Conservation (phyloP, 352 stramenopile species). For the Pythium phragmiticola region DNA sequence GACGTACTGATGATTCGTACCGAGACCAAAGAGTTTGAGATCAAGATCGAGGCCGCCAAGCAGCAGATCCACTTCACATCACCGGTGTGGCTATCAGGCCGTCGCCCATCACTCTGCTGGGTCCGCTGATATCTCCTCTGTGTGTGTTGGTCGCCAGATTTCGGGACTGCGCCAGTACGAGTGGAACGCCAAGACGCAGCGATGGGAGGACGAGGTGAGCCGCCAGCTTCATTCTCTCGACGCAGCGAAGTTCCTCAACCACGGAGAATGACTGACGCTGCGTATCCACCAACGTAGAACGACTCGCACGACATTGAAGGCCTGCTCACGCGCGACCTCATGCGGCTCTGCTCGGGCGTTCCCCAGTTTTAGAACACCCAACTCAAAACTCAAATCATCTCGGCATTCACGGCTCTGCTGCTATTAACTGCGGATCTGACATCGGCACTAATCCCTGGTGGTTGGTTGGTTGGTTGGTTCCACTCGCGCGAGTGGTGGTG, state of each 20-base stretch:
- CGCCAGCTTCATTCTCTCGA: not conserved
- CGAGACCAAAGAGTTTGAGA: slow-evolving; percentile 56
- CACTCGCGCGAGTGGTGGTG: slow-evolving; percentile 12
- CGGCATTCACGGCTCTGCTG: slow-evolving; percentile 16
- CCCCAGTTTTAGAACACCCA: slow-evolving; percentile 55
- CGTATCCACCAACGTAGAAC: slow-evolving; percentile 28
- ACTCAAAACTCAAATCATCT: slow-evolving; percentile 7
- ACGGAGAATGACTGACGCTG: not conserved
- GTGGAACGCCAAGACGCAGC: slow-evolving; percentile 65
- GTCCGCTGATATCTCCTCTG: not conserved
- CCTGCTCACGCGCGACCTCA: slow-evolving; percentile 76
- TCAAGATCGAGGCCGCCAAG: slow-evolving; percentile 54
- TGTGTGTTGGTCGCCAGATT: slow-evolving; percentile 36
- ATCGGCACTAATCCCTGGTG: slow-evolving; percentile 17
- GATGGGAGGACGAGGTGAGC: slow-evolving; percentile 77
- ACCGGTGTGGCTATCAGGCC: slow-evolving; percentile 24
- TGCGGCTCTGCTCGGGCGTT: slow-evolving; percentile 71
- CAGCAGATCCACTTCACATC: slow-evolving; percentile 73
- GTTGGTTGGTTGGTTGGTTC: slow-evolving; percentile 6
- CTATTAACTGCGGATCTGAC: slow-evolving; percentile 15
- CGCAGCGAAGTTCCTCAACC: too few species aligned
- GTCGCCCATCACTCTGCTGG: not conserved
- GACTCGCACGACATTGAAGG: slow-evolving; percentile 82
- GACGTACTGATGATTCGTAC: slow-evolving; percentile 47
- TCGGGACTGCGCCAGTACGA: slow-evolving; percentile 70